Evolutionary conservation across 2,329 filamentous ascomycete genomes (phyloP).

Genomic region (Aureobasidium sp.): DNA sequence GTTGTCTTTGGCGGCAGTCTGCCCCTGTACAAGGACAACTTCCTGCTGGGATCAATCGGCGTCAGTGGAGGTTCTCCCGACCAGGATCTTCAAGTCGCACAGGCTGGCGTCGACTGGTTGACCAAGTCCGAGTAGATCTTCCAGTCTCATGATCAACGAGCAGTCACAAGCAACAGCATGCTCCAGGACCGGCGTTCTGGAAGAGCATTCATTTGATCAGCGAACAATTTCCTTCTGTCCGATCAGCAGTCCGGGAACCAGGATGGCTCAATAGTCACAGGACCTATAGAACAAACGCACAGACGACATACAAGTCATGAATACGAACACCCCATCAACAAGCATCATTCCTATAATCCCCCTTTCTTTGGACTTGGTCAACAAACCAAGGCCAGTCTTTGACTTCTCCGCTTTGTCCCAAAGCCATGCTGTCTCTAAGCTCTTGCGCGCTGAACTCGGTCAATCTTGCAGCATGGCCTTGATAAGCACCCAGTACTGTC

Average conservation of each 20-base stretch:
- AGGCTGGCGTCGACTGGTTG: slow-evolving; percentile 12
- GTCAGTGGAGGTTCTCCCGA: slow-evolving; percentile 25
- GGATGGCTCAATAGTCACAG: not conserved
- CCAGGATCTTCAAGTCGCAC: slow-evolving; percentile 23
- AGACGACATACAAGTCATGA: not conserved
- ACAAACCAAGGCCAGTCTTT: not conserved
- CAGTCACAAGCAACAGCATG: not conserved
- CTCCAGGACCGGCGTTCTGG: not conserved
- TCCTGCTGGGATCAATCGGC: slow-evolving; percentile 25
- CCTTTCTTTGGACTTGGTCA: not conserved
- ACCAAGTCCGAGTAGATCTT: not conserved
- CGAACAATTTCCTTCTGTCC: not conserved
- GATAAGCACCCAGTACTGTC: not conserved
- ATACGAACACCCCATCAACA: not conserved
- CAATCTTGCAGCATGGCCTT: not conserved
- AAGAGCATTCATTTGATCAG: not conserved
- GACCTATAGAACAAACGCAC: not conserved
- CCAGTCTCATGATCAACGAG: not conserved
- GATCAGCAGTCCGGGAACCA: not conserved
- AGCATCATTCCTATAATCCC: not conserved
- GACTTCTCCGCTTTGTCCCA: not conserved
- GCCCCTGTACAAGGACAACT: slow-evolving; percentile 23
- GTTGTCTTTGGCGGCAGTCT: slow-evolving; percentile 26
- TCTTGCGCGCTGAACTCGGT: not conserved
- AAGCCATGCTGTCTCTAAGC: not conserved